Conservation (phyloP, 352 stramenopile species). For the Globisporangium recalcitrans region DNA sequence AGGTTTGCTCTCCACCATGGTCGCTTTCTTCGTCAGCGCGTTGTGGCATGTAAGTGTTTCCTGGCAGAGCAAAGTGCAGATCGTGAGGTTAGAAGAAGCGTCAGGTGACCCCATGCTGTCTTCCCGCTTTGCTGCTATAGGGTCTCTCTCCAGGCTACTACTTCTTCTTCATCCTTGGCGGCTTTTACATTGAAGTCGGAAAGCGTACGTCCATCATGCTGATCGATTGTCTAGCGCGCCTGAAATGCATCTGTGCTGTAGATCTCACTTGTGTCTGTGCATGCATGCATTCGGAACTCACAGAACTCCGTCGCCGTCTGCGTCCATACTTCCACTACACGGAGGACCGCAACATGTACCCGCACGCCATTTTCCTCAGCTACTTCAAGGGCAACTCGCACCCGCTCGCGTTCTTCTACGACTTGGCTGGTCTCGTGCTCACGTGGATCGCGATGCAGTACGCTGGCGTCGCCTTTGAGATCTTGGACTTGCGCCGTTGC, state of each 20-base stretch:
- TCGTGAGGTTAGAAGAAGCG: too few relatives aligned
- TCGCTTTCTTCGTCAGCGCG: conserved; percentile 77
- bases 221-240: not conserved
- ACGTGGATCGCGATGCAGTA: conserved; percentile 87
- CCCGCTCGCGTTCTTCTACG: conserved; percentile 75
- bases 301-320: conserved; percentile 68
- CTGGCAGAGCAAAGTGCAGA: not conserved
- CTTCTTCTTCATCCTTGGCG: conserved; percentile 82
- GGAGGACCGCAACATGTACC: conserved; percentile 70
- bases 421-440: conserved; percentile 58
- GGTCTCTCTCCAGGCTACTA: conserved; percentile 86
- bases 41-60: conserved; percentile 69
- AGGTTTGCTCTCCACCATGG: conserved; percentile 65
- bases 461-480: conserved; percentile 79
- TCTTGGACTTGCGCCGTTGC: conserved; percentile 71
- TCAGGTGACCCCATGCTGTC: not conserved
- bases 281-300: not conserved
- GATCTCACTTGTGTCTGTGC: conserved; percentile 3
- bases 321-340: conserved; percentile 84
- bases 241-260: not conserved
- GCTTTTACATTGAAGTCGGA: conserved; percentile 84
- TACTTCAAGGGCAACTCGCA: conserved; percentile 74
- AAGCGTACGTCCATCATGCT: conserved; percentile 42
- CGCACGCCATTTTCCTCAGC: conserved; percentile 74
- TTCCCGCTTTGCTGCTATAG: conserved; percentile 22